These are phyloP conservation scores for Ophiostoma angusticollis DNA, from an alignment of 2,329 filamentous ascomycete genomes.

Conservation along the genomic window DNA sequence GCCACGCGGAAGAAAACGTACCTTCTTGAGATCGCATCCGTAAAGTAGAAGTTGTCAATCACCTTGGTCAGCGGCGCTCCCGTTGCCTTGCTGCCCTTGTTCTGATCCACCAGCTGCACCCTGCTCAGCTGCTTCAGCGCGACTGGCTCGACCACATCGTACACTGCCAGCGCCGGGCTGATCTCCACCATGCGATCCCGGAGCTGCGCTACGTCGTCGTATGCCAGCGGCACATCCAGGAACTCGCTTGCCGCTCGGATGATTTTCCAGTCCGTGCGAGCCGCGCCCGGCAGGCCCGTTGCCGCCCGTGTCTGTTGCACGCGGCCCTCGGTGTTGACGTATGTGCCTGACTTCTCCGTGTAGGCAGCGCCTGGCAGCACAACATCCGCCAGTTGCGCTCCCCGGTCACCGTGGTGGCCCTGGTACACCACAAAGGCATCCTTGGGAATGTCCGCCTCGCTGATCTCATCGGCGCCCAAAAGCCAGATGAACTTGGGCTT, in stretches of 20 bases:
- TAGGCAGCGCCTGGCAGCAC: constrained; percentile 90
- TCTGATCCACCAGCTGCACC: constrained; percentile 90
- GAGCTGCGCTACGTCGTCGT: constrained; percentile 81
- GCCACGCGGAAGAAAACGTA: constrained; percentile 37
- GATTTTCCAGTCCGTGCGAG: constrained; percentile 98
- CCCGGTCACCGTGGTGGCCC: constrained; percentile 91
- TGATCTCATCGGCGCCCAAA: constrained; percentile 85
- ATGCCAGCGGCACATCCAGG: constrained; percentile 72
- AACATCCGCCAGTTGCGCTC: constrained; percentile 85
- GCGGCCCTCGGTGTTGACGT: constrained; percentile 94
- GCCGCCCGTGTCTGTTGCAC: constrained; percentile 89
- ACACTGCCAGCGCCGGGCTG: constrained; percentile 75
- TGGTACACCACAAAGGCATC: constrained; percentile 96
- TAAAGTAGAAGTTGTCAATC: constrained; percentile 97
- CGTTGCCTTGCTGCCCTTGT: constrained; percentile 69
- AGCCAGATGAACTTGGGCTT: constrained; percentile 95
- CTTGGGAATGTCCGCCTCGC: constrained; percentile 76
- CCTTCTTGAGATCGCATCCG: constrained; percentile 93
- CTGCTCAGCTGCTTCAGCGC: constrained; percentile 67
- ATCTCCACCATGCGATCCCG: constrained; percentile 93
- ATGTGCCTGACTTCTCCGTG: constrained; percentile 92
- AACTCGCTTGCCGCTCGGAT: constrained; percentile 88
- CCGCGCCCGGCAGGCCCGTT: constrained; percentile 75
- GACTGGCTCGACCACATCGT: constrained; percentile 80
- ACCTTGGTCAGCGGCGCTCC: constrained; percentile 68